These are phyloP conservation scores for Stevia rebaudiana DNA, from an alignment of 140 eudicot genomes.

Conservation along the genomic window DNA sequence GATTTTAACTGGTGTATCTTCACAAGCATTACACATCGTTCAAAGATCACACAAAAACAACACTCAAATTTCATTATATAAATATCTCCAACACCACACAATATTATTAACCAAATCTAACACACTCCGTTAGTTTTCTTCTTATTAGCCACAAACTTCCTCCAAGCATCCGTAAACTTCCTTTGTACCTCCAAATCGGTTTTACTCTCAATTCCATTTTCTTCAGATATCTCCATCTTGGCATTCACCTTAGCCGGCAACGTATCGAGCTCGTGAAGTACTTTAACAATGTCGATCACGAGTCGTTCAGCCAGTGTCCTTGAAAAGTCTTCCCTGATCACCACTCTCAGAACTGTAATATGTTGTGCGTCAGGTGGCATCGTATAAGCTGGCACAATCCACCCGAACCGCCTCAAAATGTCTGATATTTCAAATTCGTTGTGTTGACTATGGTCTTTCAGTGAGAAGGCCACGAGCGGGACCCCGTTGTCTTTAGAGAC, in stretches of 20 bases:
- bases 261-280: constrained; percentile 58
- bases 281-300: constrained; percentile 50
- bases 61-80: background rate
- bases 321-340: constrained; percentile 74
- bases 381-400: constrained; percentile 90
- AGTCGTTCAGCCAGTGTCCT: constrained; percentile 74
- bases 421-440: constrained; percentile 64
- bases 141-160: constrained; percentile 63
- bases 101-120: constrained; percentile 19
- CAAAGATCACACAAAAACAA: background rate
- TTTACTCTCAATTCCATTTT: constrained; percentile 21
- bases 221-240: constrained; percentile 29
- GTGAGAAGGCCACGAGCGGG: constrained; percentile 67
- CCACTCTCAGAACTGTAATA: constrained; percentile 67
- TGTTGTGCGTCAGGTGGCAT: constrained; percentile 78
- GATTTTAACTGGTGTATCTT: no score
- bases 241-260: constrained; percentile 46
- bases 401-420: constrained; percentile 63
- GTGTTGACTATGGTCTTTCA: constrained; percentile 58
- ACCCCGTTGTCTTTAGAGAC: constrained; percentile 67
- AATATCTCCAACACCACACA: background rate
- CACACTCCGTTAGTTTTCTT: constrained; percentile 72
- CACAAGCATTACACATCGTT: constrained; percentile 1
- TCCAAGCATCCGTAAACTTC: constrained; percentile 64
- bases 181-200: constrained; percentile 40